phyloP scores from a whole-genome alignment of 371 early-diverging fungal genomes.

The Mucor racemosus region DNA sequence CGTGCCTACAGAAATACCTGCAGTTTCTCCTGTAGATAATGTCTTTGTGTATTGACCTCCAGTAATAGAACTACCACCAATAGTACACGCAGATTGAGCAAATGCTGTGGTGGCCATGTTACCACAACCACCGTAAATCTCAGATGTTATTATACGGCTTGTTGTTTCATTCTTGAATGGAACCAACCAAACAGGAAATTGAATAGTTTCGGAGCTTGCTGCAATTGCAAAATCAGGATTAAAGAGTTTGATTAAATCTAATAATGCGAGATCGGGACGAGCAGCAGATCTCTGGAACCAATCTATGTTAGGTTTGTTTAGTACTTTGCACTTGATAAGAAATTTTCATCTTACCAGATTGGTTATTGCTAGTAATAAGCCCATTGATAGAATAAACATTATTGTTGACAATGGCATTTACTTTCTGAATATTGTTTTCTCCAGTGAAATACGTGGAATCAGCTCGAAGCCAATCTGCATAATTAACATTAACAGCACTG shows the following conservation, averaged over 20 bases:
- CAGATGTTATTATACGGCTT: neutral
- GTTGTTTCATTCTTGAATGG: neutral
- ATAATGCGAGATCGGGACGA: slow-evolving; percentile 47
- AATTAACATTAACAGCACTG: slow-evolving; percentile 7
- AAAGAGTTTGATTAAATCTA: slow-evolving; percentile 18
- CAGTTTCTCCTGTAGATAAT: slow-evolving; percentile 16
- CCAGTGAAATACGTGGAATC: neutral
- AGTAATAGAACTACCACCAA: neutral
- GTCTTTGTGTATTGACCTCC: neutral
- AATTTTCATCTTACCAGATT: slow-evolving; percentile 11
- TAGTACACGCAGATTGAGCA: slow-evolving; percentile 9
- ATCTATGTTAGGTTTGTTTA: slow-evolving; percentile 25
- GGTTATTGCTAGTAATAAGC: slow-evolving; percentile 4
- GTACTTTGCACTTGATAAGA: neutral
- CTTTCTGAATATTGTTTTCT: neutral
- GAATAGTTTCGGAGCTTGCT: neutral
- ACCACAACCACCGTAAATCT: slow-evolving; percentile 11
- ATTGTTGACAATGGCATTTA: slow-evolving; percentile 11
- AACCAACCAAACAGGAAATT: slow-evolving; percentile 20
- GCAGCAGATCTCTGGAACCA: slow-evolving; percentile 45
- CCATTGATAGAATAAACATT: slow-evolving; percentile 19
- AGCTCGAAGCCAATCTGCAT: slow-evolving; percentile 6
- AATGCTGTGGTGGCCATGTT: slow-evolving; percentile 10
- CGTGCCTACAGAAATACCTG: slow-evolving; percentile 42
- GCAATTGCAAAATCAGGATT: slow-evolving; percentile 8